phyloP scores from a whole-genome alignment of 2,329 filamentous ascomycete species.

The Microdochium paspali region DNA sequence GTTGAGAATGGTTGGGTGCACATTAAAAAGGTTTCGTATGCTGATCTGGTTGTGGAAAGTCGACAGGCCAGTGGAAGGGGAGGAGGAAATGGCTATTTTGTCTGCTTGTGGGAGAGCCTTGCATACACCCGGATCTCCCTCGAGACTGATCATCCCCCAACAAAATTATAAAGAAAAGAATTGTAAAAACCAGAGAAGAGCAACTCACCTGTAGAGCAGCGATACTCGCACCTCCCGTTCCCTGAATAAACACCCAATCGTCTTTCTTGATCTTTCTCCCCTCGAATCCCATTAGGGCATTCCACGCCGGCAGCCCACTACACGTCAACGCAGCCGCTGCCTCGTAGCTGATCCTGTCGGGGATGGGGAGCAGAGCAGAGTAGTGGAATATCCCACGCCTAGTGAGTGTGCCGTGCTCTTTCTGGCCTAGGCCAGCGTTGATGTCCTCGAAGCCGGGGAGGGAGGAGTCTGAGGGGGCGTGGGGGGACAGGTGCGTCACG shows the following conservation, averaged over 20 bases:
- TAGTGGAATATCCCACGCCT: slow-evolving; percentile 38
- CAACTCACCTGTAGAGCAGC: slow-evolving; percentile 18
- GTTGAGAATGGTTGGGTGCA: too few relatives aligned
- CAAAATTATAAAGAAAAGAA: not conserved
- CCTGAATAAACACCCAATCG: slow-evolving; percentile 25
- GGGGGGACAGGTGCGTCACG: slow-evolving; percentile 34
- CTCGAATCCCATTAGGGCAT: slow-evolving; percentile 36
- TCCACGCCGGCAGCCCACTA: slow-evolving; percentile 41
- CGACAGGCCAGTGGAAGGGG: too few relatives aligned
- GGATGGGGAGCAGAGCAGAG: slow-evolving; percentile 28
- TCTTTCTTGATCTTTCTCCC: slow-evolving; percentile 26
- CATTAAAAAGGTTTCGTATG: too few relatives aligned
- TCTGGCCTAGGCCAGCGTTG: slow-evolving; percentile 48
- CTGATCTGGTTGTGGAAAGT: too few relatives aligned
- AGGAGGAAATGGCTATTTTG: too few relatives aligned
- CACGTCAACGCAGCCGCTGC: slow-evolving; percentile 36
- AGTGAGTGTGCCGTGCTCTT: slow-evolving; percentile 37
- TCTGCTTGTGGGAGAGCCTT: too few relatives aligned
- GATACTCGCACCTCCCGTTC: slow-evolving; percentile 28
- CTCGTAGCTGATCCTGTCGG: slow-evolving; percentile 2
- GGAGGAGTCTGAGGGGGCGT: slow-evolving; percentile 19
- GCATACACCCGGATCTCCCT: too few relatives aligned
- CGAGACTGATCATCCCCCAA: too few relatives aligned
- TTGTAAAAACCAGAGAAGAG: not conserved
- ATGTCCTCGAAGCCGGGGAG: slow-evolving; percentile 50